phyloP scores from a whole-genome alignment of 495 filamentous ascomycete species.

The Neurospora sp. region DNA sequence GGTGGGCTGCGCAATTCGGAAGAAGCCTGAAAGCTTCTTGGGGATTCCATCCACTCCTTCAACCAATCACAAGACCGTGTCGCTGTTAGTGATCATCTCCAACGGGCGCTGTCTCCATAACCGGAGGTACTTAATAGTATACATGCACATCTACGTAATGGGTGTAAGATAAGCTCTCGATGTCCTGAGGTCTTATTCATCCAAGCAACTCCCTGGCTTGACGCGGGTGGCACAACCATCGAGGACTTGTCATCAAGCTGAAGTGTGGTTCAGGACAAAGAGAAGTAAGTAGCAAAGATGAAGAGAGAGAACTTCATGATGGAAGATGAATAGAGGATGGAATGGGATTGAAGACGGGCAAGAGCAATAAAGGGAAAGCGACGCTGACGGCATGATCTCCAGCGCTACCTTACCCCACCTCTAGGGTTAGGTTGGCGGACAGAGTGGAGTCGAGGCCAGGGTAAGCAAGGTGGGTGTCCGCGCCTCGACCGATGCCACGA shows the following conservation, averaged over 20 bases:
- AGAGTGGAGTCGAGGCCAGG: neutral
- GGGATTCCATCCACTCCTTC: constrained; percentile 14
- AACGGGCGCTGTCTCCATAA: neutral
- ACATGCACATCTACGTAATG: neutral
- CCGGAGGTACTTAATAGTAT: neutral
- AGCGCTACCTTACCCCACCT: neutral
- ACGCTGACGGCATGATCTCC: neutral
- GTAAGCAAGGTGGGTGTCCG: neutral
- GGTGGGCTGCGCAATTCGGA: neutral
- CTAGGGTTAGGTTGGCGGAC: neutral
- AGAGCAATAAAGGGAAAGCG: neutral
- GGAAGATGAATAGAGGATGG: neutral
- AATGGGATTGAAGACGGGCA: neutral
- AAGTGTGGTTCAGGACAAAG: neutral
- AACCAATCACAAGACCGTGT: neutral
- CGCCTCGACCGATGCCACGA: neutral
- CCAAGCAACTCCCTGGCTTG: neutral
- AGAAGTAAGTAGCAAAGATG: neutral
- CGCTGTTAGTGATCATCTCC: neutral
- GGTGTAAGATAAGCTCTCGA: neutral
- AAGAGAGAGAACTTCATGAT: neutral
- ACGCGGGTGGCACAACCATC: neutral
- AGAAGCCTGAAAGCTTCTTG: constrained; percentile 10
- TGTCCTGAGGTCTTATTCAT: neutral
- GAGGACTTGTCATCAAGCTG: neutral